phyloP scores from a whole-genome alignment of 2,329 filamentous ascomycete genomes.

The Calonectria hongkongensis region DNA sequence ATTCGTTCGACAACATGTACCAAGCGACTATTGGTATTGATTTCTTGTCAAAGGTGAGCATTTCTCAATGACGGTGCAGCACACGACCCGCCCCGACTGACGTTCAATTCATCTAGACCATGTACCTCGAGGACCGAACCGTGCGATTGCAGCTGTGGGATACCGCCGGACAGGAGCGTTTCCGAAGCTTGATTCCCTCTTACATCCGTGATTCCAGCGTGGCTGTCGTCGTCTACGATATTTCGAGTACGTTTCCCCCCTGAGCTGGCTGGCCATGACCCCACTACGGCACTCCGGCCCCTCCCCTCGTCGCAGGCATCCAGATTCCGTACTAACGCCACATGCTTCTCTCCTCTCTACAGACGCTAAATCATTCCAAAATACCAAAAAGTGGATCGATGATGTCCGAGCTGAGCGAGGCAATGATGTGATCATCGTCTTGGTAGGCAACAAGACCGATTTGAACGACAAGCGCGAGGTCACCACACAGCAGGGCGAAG shows the following conservation, averaged over 20 bases:
- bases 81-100: slow-evolving; percentile 46
- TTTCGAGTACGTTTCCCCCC: slow-evolving; percentile 79
- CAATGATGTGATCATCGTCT: slow-evolving; percentile 98
- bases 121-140: slow-evolving; percentile 99
- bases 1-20: slow-evolving; percentile 99
- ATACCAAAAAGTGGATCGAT: slow-evolving; percentile 99
- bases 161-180: slow-evolving; percentile 97
- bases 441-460: slow-evolving; percentile 99
- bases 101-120: slow-evolving; percentile 75
- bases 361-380: slow-evolving; percentile 97
- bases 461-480: slow-evolving; percentile 98
- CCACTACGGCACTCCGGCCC: slow-evolving; percentile 44
- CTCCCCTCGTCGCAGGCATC: slow-evolving; percentile 35
- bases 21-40: slow-evolving; percentile 99
- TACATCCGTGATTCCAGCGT: slow-evolving; percentile 99
- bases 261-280: slow-evolving; percentile 42
- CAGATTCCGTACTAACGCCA: slow-evolving; percentile 46
- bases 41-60: slow-evolving; percentile 93
- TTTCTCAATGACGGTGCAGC: slow-evolving; percentile 34
- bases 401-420: slow-evolving; percentile 97
- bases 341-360: slow-evolving; percentile 26
- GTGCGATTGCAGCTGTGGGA: slow-evolving; percentile 99
- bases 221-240: slow-evolving; percentile 98
- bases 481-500: slow-evolving; percentile 95
- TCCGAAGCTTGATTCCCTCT: slow-evolving; percentile 96